Percentiles rank a stretch among this genome's conserved stretches.
Conservation (phyloP, 345 rosid genomes). For the Eucalyptus sideroxylon region DNA sequence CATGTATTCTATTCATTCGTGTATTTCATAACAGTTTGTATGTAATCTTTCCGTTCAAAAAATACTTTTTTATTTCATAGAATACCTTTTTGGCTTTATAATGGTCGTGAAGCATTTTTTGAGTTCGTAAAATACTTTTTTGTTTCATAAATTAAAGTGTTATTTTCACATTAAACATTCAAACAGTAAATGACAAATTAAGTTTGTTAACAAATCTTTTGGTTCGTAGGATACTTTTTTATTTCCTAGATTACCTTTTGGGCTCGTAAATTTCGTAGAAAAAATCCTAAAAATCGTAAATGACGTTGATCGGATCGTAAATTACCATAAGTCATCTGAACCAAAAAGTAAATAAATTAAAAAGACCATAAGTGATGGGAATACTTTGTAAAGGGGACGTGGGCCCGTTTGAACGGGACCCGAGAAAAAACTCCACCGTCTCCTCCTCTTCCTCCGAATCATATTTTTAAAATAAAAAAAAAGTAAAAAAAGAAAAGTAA, state of each 20-base stretch:
- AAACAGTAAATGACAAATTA: neutral
- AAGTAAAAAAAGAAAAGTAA: neutral
- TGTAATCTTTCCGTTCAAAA: rapidly evolving
- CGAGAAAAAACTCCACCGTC: neutral
- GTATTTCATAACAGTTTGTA: neutral
- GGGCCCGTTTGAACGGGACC: neutral
- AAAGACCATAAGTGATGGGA: no score
- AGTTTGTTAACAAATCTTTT: neutral
- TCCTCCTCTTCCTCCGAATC: neutral
- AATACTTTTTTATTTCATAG: neutral
- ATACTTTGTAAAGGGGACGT: neutral
- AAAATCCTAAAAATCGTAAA: neutral
- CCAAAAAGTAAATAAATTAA: neutral
- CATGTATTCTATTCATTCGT: no score
- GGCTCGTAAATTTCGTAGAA: neutral
- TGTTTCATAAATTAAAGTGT: rapidly evolving
- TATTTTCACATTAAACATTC: neutral
- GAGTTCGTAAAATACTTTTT: neutral
- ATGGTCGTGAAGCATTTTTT: neutral
- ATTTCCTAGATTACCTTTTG: neutral
- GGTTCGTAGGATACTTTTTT: neutral
- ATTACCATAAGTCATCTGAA: neutral
- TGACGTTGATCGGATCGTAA: neutral
- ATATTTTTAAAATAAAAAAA: neutral
- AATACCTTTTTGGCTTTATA: neutral